Percentiles rank a stretch among this genome's conserved stretches.
phyloP scores from a whole-genome alignment of 345 rosid genomes.

The Psidium guajava region DNA sequence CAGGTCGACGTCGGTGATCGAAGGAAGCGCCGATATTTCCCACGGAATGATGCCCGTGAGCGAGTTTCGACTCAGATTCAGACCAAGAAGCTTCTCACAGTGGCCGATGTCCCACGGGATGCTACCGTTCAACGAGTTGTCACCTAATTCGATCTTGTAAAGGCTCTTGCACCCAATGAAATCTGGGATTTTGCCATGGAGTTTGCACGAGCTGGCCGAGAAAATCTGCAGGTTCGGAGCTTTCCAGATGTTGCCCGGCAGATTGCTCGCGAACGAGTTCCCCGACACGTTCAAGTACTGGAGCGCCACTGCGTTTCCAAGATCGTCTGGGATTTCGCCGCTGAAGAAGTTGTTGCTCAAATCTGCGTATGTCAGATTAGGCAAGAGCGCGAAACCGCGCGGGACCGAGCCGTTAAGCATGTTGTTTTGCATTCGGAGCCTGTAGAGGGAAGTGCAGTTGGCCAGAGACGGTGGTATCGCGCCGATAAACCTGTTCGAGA shows the following conservation, averaged over 20 bases:
- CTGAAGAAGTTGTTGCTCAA: constrained; percentile 59
- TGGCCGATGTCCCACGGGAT: constrained; percentile 81
- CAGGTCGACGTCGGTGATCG: constrained; percentile 65
- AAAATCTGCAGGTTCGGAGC: constrained; percentile 59
- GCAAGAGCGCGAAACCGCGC: constrained; percentile 46
- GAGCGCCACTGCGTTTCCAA: constrained; percentile 44
- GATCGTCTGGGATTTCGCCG: constrained; percentile 60
- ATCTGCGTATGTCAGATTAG: constrained; percentile 60
- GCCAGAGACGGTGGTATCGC: constrained; percentile 44
- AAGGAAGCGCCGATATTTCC: constrained; percentile 71
- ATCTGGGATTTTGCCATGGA: constrained; percentile 57
- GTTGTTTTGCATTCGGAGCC: constrained; percentile 67
- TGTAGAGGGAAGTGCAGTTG: constrained; percentile 44
- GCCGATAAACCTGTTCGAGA: constrained; percentile 55
- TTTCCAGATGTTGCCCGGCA: constrained; percentile 60
- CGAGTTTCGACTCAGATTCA: constrained; percentile 63
- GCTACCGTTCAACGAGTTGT: constrained; percentile 55
- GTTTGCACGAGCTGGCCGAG: constrained; percentile 47
- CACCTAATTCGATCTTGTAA: constrained; percentile 74
- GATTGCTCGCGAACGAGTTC: constrained; percentile 32
- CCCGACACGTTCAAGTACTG: constrained; percentile 69
- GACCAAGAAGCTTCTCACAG: constrained; percentile 64
- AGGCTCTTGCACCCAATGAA: constrained; percentile 56
- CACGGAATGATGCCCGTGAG: constrained; percentile 72
- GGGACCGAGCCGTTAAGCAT: constrained; percentile 64